A percentile compares a stretch with the other conserved stretches of the same genome.
These are phyloP conservation scores for Calycina herbarum DNA, from an alignment of 2,329 filamentous ascomycete species.

Conservation along the genomic window DNA sequence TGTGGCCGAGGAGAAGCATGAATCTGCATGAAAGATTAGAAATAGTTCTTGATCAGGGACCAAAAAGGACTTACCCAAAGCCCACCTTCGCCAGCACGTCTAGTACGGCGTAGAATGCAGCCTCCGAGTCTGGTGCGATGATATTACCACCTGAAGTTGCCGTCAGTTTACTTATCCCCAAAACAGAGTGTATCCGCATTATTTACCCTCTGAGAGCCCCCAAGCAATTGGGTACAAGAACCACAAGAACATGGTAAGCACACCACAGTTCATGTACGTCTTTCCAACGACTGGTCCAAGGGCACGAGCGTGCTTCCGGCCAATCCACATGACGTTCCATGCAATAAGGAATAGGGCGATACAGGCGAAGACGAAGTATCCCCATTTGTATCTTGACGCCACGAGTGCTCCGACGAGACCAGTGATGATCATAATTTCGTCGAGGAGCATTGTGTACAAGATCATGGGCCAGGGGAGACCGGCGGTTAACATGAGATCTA, in stretches of 20 bases:
- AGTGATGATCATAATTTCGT: slow-evolving; percentile 67
- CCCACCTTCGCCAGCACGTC: slow-evolving; percentile 65
- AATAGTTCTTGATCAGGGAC: not conserved
- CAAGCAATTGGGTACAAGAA: slow-evolving; percentile 65
- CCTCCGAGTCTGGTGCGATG: slow-evolving; percentile 65
- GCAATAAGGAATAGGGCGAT: slow-evolving; percentile 58
- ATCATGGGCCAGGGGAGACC: slow-evolving; percentile 66
- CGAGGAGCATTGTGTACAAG: slow-evolving; percentile 60
- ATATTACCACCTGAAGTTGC: slow-evolving; percentile 50
- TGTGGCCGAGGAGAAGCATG: slow-evolving; percentile 58
- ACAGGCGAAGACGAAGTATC: slow-evolving; percentile 60
- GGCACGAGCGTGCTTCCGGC: slow-evolving; percentile 53
- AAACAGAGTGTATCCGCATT: not conserved
- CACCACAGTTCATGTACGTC: slow-evolving; percentile 56
- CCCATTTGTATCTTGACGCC: slow-evolving; percentile 64
- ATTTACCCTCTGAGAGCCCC: slow-evolving; percentile 57
- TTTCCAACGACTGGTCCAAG: slow-evolving; percentile 55
- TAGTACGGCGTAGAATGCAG: slow-evolving; percentile 66
- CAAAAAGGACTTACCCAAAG: slow-evolving; percentile 52
- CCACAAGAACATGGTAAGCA: slow-evolving; percentile 61
- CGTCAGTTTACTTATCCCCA: not conserved
- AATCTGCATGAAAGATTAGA: not conserved
- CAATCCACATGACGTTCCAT: slow-evolving; percentile 58
- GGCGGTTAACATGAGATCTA: slow-evolving; percentile 62
- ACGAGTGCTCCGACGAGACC: slow-evolving; percentile 67